Conservation (phyloP, 2,329 filamentous ascomycete species). For the Colletotrichum orbiculare region DNA sequence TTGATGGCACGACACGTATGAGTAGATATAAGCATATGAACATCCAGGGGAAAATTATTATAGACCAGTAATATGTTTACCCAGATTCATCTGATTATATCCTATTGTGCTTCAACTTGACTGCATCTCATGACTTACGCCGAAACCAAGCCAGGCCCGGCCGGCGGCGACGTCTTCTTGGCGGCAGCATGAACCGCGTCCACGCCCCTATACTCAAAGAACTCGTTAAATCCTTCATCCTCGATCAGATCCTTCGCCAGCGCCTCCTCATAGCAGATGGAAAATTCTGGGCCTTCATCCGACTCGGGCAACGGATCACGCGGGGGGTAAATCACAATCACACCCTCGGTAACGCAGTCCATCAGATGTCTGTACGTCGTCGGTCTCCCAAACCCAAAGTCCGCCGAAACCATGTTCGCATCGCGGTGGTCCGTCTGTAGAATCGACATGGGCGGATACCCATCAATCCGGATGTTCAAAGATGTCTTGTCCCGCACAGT, state of each 20-base stretch:
- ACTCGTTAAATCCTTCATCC: constrained; percentile 48
- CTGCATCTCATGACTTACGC: neutral
- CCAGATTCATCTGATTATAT: too few species aligned
- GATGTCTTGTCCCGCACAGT: constrained; percentile 49
- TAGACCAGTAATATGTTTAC: too few species aligned
- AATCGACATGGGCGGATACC: constrained; percentile 49
- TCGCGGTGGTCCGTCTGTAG: constrained; percentile 50
- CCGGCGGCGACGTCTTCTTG: neutral
- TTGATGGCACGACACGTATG: too few species aligned
- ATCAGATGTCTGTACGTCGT: constrained; percentile 46
- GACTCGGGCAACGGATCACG: constrained; percentile 39
- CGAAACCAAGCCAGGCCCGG: neutral
- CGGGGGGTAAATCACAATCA: constrained; percentile 47
- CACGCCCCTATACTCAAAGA: constrained; percentile 52
- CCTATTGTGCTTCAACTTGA: neutral
- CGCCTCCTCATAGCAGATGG: constrained; percentile 49
- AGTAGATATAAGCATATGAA: too few species aligned
- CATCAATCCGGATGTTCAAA: constrained; percentile 47
- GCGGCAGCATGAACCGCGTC: constrained; percentile 36
- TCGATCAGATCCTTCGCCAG: constrained; percentile 45
- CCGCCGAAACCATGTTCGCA: constrained; percentile 40
- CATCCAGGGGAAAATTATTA: too few species aligned
- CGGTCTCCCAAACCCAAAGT: constrained; percentile 53
- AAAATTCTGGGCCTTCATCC: constrained; percentile 51
- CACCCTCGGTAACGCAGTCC: constrained; percentile 43